These are phyloP conservation scores for Lachancea lanzarotensis DNA, from an alignment of 805 yeast species.

Conservation along the genomic window DNA sequence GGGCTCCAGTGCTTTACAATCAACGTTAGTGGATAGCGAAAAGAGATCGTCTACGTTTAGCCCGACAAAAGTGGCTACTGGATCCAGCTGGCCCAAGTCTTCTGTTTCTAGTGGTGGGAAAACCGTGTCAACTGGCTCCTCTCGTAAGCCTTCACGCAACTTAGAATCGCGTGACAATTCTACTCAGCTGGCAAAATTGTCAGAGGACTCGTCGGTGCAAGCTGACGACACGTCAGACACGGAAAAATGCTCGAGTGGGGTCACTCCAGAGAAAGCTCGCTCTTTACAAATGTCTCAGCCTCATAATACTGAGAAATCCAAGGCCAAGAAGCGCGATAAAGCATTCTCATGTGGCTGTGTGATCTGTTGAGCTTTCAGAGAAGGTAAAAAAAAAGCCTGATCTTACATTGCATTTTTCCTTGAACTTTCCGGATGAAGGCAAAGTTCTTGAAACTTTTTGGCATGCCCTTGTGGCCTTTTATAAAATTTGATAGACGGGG, in stretches of 20 bases:
- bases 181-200: background rate
- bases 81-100: background rate
- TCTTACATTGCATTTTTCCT: background rate
- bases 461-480: conserved; percentile 1
- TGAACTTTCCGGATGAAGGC: too few relatives aligned
- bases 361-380: background rate
- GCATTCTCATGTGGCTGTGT: background rate
- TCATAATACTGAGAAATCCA: background rate
- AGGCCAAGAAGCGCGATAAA: background rate
- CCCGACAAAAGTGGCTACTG: background rate
- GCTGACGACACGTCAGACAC: background rate
- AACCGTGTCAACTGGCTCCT: background rate
- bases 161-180: background rate
- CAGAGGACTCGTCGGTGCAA: background rate
- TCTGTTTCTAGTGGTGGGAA: background rate
- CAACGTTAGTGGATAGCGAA: background rate
- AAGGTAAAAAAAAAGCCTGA: background rate
- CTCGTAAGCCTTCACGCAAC: background rate
- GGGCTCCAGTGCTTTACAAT: too few relatives aligned
- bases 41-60: background rate
- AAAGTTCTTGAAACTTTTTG: background rate
- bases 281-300: background rate
- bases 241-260: background rate
- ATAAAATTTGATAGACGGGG: too few relatives aligned
- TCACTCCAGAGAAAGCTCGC: background rate